Percentiles rank a stretch among this genome's conserved stretches.
These are phyloP conservation scores for Eragrostis nindensis DNA, from an alignment of 176 grass and related monocot genomes.

Conservation along the genomic window DNA sequence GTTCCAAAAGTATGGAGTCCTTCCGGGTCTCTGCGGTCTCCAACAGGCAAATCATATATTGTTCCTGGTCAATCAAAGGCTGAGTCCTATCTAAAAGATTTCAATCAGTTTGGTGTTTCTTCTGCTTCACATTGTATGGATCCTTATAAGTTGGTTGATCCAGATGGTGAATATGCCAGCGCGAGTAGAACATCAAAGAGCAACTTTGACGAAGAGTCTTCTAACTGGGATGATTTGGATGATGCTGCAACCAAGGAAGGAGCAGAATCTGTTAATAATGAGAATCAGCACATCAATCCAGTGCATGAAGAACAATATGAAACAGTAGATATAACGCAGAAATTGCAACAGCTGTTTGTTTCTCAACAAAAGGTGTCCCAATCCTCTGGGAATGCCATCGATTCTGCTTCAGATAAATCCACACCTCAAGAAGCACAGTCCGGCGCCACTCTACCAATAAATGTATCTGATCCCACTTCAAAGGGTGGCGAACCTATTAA, in stretches of 20 bases:
- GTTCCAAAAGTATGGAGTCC: constrained; percentile 6
- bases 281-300: not conserved
- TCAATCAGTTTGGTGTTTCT: constrained; percentile 26
- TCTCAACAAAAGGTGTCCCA: constrained; percentile 3
- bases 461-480: constrained; percentile 13
- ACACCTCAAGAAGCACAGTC: constrained; percentile 16
- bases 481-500: not conserved
- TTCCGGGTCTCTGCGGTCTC: not conserved
- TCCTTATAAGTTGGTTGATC: constrained; percentile 24
- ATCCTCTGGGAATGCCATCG: constrained; percentile 1
- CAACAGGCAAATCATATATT: constrained; percentile 22
- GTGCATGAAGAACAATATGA: constrained; percentile 22
- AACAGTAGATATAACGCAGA: constrained; percentile 12
- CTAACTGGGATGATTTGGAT: constrained; percentile 44
- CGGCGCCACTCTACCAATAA: not conserved
- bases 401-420: constrained; percentile 29
- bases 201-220: constrained; percentile 37
- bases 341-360: constrained; percentile 43
- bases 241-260: constrained; percentile 34
- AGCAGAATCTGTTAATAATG: constrained; percentile 20
- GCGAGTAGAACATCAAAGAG: constrained; percentile 40
- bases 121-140: constrained; percentile 7
- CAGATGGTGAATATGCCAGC: constrained; percentile 24
- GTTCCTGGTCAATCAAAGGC: constrained; percentile 1
- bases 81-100: constrained; percentile 12